Base-by-base conservation (phyloP, 352 stramenopile genomes). In the Pythium chondricola region DNA sequence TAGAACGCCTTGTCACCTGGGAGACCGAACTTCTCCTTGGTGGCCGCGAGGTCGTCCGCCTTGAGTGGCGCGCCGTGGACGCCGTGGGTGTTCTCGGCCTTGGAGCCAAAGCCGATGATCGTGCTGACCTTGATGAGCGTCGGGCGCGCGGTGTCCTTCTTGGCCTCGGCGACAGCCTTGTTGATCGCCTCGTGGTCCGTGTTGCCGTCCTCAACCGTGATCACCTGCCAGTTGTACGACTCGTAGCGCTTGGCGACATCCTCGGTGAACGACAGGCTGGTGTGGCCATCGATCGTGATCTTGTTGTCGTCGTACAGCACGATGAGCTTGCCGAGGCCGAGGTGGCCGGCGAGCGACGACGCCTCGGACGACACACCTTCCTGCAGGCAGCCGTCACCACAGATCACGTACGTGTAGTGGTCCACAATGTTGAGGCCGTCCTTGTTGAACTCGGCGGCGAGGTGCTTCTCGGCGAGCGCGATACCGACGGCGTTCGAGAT, bases 291-390 rank as follows among this genome's bases (percentile, higher is more conserved):
- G 74, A 99, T 99, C 22, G 96, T 99, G 74, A 99, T 99, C 58
- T 97, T 82, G 74, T 99, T 99, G 76, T 99, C 96, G 64, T 99
- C 97, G 75, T 99, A 99, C 11, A 99, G 72, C 38, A 99, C 95
- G 68, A 99, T 99, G 45, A 99, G 80, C 71, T 98, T 98, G 65
- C 96, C 96, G 5, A 99, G 78, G 21, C 95, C 95, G 33, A 99
- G 78, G 68, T 99, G 97, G 24, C 97, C 97, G 10, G 96, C 97
- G 25, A 99, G 77, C 46, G 90, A 98, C 50, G 69, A 97, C 22
- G 96, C 82, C 68, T 99, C 97, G 33, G 78, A 91, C 27, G 90
- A 96, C 29, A 99, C 82, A 46, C 97, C 97, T 73, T 99, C 97
- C 75, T 99, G 96, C 45, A 99, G 74, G 69, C 96, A 99, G 35